These are phyloP conservation scores for Dendrocalamus latiflorus DNA, from an alignment of 202 grass and related monocot genomes.

Conservation along the genomic window DNA sequence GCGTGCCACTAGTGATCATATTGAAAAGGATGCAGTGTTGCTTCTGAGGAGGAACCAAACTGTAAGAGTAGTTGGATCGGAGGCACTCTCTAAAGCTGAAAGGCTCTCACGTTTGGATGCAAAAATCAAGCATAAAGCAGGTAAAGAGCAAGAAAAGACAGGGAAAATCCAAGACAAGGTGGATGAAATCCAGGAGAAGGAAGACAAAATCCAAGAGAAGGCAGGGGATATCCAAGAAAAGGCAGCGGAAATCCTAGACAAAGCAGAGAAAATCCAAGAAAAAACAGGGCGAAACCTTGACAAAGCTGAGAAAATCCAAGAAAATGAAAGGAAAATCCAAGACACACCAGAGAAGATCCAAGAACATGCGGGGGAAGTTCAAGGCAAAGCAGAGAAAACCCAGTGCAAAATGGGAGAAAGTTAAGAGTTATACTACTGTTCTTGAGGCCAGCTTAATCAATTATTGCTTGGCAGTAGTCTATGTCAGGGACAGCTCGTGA, in stretches of 20 bases:
- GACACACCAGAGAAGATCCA: no score
- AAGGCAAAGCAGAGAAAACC: conserved; percentile 9
- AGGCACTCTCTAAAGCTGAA: conserved; percentile 24
- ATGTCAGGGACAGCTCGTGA: conserved; percentile 9
- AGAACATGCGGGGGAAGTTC: neutral
- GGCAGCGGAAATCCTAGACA: neutral
- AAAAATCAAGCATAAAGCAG: conserved; percentile 24
- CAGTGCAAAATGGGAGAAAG: conserved; percentile 12
- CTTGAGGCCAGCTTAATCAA: conserved; percentile 19
- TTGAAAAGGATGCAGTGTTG: conserved; percentile 44
- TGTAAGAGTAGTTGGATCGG: conserved; percentile 36
- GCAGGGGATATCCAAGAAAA: neutral
- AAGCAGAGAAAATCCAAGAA: no score
- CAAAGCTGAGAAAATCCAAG: no score
- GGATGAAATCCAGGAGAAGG: neutral
- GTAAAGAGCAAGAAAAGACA: conserved; percentile 19
- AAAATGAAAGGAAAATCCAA: no score
- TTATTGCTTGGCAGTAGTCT: neutral
- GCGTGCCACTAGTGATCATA: conserved; percentile 19
- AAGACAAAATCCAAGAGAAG: neutral
- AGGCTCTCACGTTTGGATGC: conserved; percentile 19
- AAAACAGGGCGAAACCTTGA: no score
- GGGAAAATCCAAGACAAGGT: neutral
- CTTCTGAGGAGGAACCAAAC: conserved; percentile 48
- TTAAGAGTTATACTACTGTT: conserved; percentile 21